phyloP scores from a whole-genome alignment of 1,139 yeast species.

The Torulaspora globosa region DNA sequence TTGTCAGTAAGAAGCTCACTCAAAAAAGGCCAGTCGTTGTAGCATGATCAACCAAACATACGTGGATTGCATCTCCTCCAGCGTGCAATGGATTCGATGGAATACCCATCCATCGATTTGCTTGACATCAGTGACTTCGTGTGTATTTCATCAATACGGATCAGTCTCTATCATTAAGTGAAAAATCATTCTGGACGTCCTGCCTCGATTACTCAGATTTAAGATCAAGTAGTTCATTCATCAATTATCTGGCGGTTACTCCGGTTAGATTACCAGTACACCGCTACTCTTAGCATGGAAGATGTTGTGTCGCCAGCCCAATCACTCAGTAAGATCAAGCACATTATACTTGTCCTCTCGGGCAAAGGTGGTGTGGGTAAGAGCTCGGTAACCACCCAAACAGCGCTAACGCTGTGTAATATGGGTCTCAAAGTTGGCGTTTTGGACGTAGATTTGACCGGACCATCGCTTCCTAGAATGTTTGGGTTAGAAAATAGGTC shows the following conservation, averaged over 20 bases:
- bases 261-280: neutral
- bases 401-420: slow-evolving; percentile 70
- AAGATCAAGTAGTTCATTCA: neutral
- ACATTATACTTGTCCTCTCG: slow-evolving; percentile 74
- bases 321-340: slow-evolving; percentile 61
- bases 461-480: slow-evolving; percentile 96
- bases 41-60: neutral
- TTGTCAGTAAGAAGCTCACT: slow-evolving; percentile 7
- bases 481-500: slow-evolving; percentile 81
- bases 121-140: neutral
- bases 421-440: slow-evolving; percentile 84
- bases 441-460: slow-evolving; percentile 90
- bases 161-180: slow-evolving; percentile 1
- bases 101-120: neutral
- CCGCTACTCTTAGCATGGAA: slow-evolving; percentile 5
- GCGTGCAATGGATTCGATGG: neutral
- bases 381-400: slow-evolving; percentile 90
- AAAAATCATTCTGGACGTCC: slow-evolving; percentile 6
- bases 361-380: slow-evolving; percentile 99
- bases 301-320: slow-evolving; percentile 42
- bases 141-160: neutral
- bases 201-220: neutral
- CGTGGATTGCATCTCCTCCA: slow-evolving; percentile 2
- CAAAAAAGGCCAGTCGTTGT: neutral
- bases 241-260: neutral